Base-by-base conservation (phyloP, 345 rosid genomes). In the Mallotus nudiflorus region DNA sequence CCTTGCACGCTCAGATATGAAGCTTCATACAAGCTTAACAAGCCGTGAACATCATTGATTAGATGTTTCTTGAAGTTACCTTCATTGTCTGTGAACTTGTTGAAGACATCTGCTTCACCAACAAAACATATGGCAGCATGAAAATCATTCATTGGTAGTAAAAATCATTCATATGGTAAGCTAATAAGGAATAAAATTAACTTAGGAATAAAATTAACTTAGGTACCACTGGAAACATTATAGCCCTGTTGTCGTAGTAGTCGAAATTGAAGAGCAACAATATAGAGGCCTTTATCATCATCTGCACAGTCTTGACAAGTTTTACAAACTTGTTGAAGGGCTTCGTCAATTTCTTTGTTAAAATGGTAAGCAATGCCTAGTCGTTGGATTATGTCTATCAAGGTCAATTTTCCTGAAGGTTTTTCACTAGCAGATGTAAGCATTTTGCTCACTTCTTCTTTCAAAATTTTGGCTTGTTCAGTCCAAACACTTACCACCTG, bases 161-260 rank as follows among this genome's bases (percentile, higher is more conserved):
- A 42, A 33, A 33, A 42, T 3, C 6, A 6, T 42, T 42, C 14
- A 1, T 4, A 42, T 42, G 46, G 11, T 42, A 33, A 6, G 6
- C 6, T 33, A 42, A 15, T 0, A 27, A 25, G 54, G 8, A 48
- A 65, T 31, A 12, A 4, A 19, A 42, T 42, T 1, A n/a, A n/a
- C n/a, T n/a, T n/a, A n/a, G n/a, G n/a, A n/a, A n/a, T n/a, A n/a
- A n/a, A n/a, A n/a, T n/a, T n/a, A n/a, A n/a, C n/a, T n/a, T 1
- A 12, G 7, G 53, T 65, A 72, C 70, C 80, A 0, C 46, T 15
- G 0, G 75, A 53, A 52, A 73, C 66, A 19, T 31, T 15, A 14
- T 42, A 37, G 10, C 83, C 78, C 6, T 69, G 74, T 49, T 80
- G 62, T n/a, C 80, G 54, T 7, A 72, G 60, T 42, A 75, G 19